Percentiles rank a stretch among this genome's conserved stretches.
Evolutionary conservation across 352 stramenopile genomes (phyloP).

Genomic region (Pythium volutum): DNA sequence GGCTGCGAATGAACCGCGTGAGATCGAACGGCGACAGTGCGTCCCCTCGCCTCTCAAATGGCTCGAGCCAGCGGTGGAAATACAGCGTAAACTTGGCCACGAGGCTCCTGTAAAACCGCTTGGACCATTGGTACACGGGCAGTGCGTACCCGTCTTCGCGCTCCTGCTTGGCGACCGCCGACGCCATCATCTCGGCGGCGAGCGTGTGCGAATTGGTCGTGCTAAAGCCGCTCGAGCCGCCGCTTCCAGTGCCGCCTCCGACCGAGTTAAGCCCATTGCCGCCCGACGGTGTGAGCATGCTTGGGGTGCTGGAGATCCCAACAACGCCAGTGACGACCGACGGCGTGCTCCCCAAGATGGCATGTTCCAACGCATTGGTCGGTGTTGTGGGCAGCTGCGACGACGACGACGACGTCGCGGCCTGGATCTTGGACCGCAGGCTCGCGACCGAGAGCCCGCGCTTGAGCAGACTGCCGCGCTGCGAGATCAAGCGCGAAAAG

Average conservation of each 20-base stretch:
- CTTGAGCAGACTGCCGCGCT: slow-evolving; percentile 60
- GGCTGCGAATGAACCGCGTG: slow-evolving; percentile 67
- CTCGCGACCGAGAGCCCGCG: slow-evolving; percentile 33
- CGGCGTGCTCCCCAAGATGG: slow-evolving; percentile 48
- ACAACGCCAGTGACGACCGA: slow-evolving; percentile 20
- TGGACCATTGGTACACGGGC: slow-evolving; percentile 80
- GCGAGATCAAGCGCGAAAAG: slow-evolving; percentile 57
- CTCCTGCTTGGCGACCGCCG: slow-evolving; percentile 68
- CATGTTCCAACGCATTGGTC: slow-evolving; percentile 64
- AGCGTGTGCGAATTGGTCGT: slow-evolving; percentile 40
- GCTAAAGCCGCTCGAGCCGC: slow-evolving; percentile 28
- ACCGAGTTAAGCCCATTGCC: slow-evolving; percentile 25
- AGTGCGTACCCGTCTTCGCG: slow-evolving; percentile 76
- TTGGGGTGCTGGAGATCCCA: slow-evolving; percentile 9
- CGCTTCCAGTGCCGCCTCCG: slow-evolving; percentile 18
- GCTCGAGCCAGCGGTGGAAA: slow-evolving; percentile 73
- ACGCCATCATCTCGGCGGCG: slow-evolving; percentile 78
- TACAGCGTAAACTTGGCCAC: slow-evolving; percentile 85
- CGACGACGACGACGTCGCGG: slow-evolving; percentile 17
- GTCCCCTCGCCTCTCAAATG: slow-evolving; percentile 56
- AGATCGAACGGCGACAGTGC: slow-evolving; percentile 64
- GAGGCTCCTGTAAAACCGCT: slow-evolving; percentile 78
- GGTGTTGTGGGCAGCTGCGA: slow-evolving; percentile 32
- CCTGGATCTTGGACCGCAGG: slow-evolving; percentile 25
- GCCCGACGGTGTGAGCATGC: slow-evolving; percentile 20